Evolutionary conservation across 768 basidiomycete genomes (phyloP).

Genomic region (Tulasnella sp.): DNA sequence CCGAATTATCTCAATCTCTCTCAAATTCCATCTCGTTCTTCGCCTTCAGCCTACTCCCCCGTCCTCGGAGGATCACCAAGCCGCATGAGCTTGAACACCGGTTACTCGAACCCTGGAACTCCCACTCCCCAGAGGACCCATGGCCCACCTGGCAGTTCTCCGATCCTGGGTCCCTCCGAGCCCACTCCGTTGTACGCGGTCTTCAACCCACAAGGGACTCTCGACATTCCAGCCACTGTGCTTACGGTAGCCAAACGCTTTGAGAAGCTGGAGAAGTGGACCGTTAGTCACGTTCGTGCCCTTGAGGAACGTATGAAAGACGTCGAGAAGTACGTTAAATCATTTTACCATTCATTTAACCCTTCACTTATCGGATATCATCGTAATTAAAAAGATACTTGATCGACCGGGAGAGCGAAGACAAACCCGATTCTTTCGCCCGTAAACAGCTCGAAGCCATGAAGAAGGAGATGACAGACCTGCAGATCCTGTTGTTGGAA

Average conservation of each 20-base stretch:
- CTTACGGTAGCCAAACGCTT: constrained; percentile 67
- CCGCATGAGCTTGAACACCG: constrained; percentile 24
- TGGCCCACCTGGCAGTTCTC: constrained; percentile 10
- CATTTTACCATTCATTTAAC: background rate
- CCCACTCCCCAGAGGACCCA: constrained; percentile 5
- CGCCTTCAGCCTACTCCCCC: constrained; percentile 6
- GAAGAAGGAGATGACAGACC: constrained; percentile 5
- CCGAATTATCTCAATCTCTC: constrained; percentile 39
- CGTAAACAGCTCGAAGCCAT: constrained; percentile 14
- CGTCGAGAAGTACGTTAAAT: constrained; percentile 54
- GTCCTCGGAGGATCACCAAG: constrained; percentile 17
- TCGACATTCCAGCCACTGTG: constrained; percentile 66
- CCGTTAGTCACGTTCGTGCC: constrained; percentile 76
- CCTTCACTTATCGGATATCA: background rate
- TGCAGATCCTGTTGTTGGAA: background rate
- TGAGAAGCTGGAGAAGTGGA: constrained; percentile 85
- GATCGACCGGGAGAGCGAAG: constrained; percentile 14
- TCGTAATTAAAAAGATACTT: constrained; percentile 10
- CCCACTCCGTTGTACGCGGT: constrained; percentile 62
- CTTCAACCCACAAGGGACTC: constrained; percentile 53
- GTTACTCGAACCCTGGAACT: constrained; percentile 24
- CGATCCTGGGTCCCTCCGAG: constrained; percentile 1
- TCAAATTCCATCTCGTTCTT: constrained; percentile 31
- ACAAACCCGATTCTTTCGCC: constrained; percentile 10
- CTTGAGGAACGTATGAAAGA: constrained; percentile 87